Conservation (phyloP, 2,329 filamentous ascomycete genomes). For the Teratosphaeria viscida region DNA sequence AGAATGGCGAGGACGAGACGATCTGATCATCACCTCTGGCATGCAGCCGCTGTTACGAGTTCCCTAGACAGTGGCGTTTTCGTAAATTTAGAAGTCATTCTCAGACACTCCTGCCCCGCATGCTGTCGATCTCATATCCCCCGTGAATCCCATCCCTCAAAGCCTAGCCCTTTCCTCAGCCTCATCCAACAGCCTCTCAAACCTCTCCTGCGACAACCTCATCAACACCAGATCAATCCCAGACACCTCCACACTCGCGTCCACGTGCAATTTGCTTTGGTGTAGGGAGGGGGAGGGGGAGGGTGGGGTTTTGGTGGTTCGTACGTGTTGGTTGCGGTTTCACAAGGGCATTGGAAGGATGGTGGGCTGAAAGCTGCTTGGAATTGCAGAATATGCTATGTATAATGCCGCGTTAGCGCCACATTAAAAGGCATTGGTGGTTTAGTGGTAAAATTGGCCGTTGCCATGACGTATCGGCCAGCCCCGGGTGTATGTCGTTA, state of each 20-base stretch:
- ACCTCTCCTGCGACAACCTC: conserved; percentile 15
- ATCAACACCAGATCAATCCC: conserved; percentile 19
- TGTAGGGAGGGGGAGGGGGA: too few species aligned
- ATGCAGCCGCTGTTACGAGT: neutral
- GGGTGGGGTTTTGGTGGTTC: too few species aligned
- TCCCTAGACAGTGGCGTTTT: neutral
- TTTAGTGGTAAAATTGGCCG: neutral
- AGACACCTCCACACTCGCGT: conserved; percentile 32
- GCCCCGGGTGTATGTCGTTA: neutral
- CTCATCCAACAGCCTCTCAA: conserved; percentile 15
- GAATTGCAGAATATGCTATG: too few species aligned
- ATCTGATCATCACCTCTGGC: conserved; percentile 4
- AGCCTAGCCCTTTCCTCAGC: conserved; percentile 1
- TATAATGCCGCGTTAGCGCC: too few species aligned
- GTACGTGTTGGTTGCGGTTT: too few species aligned
- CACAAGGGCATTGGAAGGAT: too few species aligned
- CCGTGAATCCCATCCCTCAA: neutral
- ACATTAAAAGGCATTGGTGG: neutral
- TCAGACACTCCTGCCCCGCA: too few species aligned
- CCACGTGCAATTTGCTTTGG: conserved; percentile 11
- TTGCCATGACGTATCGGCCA: neutral
- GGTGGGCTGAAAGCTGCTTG: too few species aligned
- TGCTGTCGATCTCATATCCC: too few species aligned
- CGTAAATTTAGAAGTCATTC: too few species aligned
- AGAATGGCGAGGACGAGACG: conserved; percentile 18